Conservation (phyloP, 2,329 filamentous ascomycete species). For the Boeremia lycopersici region DNA sequence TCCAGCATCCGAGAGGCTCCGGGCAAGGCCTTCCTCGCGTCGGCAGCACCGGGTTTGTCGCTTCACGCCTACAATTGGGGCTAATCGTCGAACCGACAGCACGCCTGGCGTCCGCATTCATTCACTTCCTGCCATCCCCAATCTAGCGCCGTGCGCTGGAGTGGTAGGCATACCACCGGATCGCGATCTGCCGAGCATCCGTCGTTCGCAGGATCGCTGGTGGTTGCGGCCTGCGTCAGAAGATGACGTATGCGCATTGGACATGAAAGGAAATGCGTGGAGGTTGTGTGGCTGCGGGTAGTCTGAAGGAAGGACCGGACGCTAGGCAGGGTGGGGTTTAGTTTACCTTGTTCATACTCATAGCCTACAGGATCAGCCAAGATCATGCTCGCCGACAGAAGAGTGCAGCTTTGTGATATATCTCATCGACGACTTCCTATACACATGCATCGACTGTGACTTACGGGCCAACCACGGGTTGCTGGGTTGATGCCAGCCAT, state of each 20-base stretch:
- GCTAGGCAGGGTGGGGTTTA: constrained; percentile 2
- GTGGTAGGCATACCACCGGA: neutral
- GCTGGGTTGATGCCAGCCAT: too few species aligned
- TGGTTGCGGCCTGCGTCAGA: constrained; percentile 1
- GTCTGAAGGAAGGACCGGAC: constrained; percentile 9
- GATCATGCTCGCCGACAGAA: too few species aligned
- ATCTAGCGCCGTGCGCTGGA: neutral
- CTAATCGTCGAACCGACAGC: neutral
- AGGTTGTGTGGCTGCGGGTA: constrained; percentile 1
- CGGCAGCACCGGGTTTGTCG: constrained; percentile 2
- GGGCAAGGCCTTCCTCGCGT: constrained; percentile 5
- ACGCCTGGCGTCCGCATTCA: neutral
- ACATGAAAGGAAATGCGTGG: neutral
- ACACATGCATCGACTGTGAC: too few species aligned
- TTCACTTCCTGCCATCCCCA: neutral
- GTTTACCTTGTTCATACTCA: neutral
- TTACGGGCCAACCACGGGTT: too few species aligned
- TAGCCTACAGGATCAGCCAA: too few species aligned
- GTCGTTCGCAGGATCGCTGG: neutral
- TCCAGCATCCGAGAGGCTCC: constrained; percentile 33
- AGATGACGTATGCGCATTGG: constrained; percentile 7
- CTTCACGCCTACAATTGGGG: neutral
- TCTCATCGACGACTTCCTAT: too few species aligned
- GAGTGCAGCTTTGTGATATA: too few species aligned
- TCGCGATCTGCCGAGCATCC: neutral